These are phyloP conservation scores for Boeremia lycopersici DNA, from an alignment of 2,329 filamentous ascomycete species.

Conservation along the genomic window DNA sequence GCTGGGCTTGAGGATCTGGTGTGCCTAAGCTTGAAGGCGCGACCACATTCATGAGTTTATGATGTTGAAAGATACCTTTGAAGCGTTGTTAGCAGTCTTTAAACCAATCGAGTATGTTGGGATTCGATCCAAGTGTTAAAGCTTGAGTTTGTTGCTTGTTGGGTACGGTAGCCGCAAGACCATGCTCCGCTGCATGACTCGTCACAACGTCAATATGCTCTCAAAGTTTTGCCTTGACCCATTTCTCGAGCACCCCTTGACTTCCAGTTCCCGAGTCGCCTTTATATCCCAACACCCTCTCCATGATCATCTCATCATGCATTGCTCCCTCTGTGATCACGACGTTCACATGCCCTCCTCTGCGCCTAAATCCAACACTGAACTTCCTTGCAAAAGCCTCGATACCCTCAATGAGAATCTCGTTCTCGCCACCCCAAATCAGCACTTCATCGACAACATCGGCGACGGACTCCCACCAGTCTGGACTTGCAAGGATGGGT, in stretches of 20 bases:
- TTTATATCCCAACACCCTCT: slow-evolving; percentile 48
- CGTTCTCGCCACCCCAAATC: slow-evolving; percentile 61
- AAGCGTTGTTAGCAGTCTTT: not conserved
- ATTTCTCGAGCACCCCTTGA: slow-evolving; percentile 46
- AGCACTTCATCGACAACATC: slow-evolving; percentile 55
- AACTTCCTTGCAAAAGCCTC: slow-evolving; percentile 57
- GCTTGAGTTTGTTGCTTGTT: too few relatives aligned
- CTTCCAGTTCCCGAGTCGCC: slow-evolving; percentile 44
- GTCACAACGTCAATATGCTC: not conserved
- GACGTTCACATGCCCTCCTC: slow-evolving; percentile 38
- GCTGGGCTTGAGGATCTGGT: not conserved
- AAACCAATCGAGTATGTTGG: not conserved
- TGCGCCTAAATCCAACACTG: slow-evolving; percentile 46
- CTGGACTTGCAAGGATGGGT: slow-evolving; percentile 53
- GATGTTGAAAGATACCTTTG: slow-evolving; percentile 3
- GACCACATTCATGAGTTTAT: not conserved
- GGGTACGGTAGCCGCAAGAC: too few relatives aligned
- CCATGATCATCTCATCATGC: slow-evolving; percentile 52
- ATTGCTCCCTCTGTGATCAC: slow-evolving; percentile 47
- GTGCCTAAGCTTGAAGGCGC: not conserved
- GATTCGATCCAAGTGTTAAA: not conserved
- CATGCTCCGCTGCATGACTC: not conserved
- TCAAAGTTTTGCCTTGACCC: slow-evolving; percentile 45
- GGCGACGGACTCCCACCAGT: slow-evolving; percentile 61
- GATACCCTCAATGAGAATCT: slow-evolving; percentile 64